Base-by-base conservation (phyloP, 192 early-diverging fungal genomes). In the Linnemannia exigua region DNA sequence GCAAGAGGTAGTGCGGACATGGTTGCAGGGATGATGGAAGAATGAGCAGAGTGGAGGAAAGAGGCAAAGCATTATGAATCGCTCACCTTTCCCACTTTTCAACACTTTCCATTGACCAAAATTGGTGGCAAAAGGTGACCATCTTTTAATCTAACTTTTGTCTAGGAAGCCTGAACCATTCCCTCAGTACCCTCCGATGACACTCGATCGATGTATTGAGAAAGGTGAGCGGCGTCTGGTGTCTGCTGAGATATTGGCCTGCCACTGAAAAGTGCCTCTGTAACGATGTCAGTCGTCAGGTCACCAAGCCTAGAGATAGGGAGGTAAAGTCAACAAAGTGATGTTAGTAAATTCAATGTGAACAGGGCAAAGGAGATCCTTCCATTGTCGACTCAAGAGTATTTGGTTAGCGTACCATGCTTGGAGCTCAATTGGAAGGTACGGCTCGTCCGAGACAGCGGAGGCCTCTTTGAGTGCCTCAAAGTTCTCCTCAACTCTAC, bases 281-380 rank as follows among this genome's bases (percentile, higher is more conserved):
- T 72, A 5, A 90, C 87, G 74, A 90, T 87, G 77, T 90, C 89
- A 0, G 85, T 82, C 5, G 89, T 90, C 19, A 90, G 74, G 17
- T 88, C 75, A 14, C 81, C 81, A 31, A 90, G 79, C 89, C 89
- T 90, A 51, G 16, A 28, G 47, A 28, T 3, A n/a, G 28, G 38
- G 16, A 35, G 15, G 14, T 16, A 68, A 22, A 11, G 35, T 37
- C 36, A 36, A 31, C 17, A 66, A 75, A 51, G 25, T 16, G 58
- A 66, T 37, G n/a, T 50, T 17, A 31, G 19, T 61, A 46, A 17
- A 8, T 44, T 41, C 36, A 19, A 71, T 15, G 6, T 0, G 58
- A n/a, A 48, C 12, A 70, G 52, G 25, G 16, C 17, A 80, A 61
- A 67, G 46, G 2, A 25, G 25, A 52, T n/a, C 44, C 41, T 35